Base-by-base conservation (phyloP, 2,329 filamentous ascomycete genomes). In the Penicillium crustosum region DNA sequence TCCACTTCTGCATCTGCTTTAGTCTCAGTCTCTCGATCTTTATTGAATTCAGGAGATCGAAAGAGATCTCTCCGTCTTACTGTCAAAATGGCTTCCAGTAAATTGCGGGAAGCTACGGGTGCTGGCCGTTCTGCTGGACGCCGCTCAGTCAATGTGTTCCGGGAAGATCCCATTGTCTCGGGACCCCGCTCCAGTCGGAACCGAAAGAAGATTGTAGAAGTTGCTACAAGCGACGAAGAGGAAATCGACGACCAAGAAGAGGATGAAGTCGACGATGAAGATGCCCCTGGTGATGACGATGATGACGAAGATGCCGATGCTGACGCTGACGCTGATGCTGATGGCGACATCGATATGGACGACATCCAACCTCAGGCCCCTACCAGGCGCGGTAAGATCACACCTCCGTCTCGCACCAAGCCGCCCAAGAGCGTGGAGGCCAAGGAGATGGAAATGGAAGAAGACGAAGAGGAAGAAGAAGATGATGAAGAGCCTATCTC, bases 401-500 rank as follows among this genome's bases (percentile, higher is more conserved):
- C 71, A 44, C 63, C 77, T 9, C 66, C 74, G 8, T 68, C 73
- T 13, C 70, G 70, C 33, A 66, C 67, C 15, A 73, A 73, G 25
- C 66, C 69, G 5, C 64, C 77, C 21, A 80, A 79, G 64, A 74
- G 76, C 23, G 75, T 80, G 4, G 78, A 81, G 63, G 74, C 75
- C 38, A 79, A 79, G 55, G 78, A 79, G 64, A 78, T 79, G 75
- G 73, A 78, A 38, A 61, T 77, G 38, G 69, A 73, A 17, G 68
- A 69, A 8, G 66, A 71, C 5, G 69, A 72, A 7, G 67, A 72
- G 1, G 70, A 72, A 7, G 69, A 70, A 13, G 70, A 70, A 6
- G 81, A 81, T 36, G 81, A 82, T 12, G 82, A 83, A 43, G 77
- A 79, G 39, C 69, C 74, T 19, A 69, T 78, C 3, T 80, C 77